Base-by-base conservation (phyloP, 805 yeast genomes). In the Wickerhamomyces rabaulensis region DNA sequence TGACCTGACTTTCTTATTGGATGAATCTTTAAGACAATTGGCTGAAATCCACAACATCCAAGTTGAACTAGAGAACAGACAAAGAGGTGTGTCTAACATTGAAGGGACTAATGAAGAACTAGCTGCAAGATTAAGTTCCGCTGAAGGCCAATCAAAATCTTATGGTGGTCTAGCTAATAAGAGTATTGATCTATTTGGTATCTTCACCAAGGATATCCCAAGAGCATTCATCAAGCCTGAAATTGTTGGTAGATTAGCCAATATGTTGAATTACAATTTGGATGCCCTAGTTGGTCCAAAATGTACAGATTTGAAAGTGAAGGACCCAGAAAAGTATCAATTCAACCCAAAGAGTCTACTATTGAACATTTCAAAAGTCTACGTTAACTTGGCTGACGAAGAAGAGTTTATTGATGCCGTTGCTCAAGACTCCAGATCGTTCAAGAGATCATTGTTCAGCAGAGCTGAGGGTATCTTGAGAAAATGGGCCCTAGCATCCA, bases 231-330 rank as follows among this genome's bases (percentile, higher is more conserved):
- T 82, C 4, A 84, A 88, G 39, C 80, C 87, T 2, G 99, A 94
- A 66, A 82, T 94, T 58, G 96, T 92, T 38, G 96, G 90, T 57
- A 77, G 99, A 65, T 71, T 94, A 52, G 96, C 99, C 0, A 90
- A 96, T 40, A 94, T 94, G 99, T 72, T 94, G 62, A 86, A 94
- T 68, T 92, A 91, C 67, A 94, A 94, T 62, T 70, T 94, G 51
- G 86, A 81, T 42, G 89, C 92, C n/a, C 72, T 94, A 65, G 97
- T 90, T 22, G 99, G 99, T 0, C 97, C 98, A 15, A 85, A 86
- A 61, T 91, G 96, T 68, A 79, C 91, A 9, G 90, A 86, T 43
- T 76, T 94, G 56, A 89, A 87, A 60, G 99, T 94, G 25, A 75
- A 76, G 49, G 76, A 84, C 51, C 97, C 97, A 0, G 87, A 84